Base-by-base conservation (phyloP, 139 green algal species). In the Chlamydomonas applanata region DNA sequence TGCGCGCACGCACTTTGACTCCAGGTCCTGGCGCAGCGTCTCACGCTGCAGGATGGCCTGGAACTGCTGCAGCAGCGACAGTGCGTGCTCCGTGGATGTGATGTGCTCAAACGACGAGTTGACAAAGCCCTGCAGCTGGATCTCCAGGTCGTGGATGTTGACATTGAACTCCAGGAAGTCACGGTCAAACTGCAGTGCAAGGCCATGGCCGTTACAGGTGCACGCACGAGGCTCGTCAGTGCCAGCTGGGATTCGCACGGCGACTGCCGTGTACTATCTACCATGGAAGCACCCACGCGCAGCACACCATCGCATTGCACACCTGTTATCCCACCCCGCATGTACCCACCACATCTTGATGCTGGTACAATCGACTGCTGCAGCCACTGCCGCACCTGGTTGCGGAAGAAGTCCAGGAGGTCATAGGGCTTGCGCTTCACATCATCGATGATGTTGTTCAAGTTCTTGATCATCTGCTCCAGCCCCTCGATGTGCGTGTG, bases 161-260 rank as follows among this genome's bases (percentile, higher is more conserved):
- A 98, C 93, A 67, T 96, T 94, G 82, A 98, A 97, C 83, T 98
- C 94, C 66, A 97, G 79, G 75, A 93, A 90, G 86, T 98, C 92
- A 29, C 92, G 81, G 82, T 98, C 94, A 79, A 96, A 97, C 77
- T 79, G 45, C 35, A 49, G 40, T 11, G n/a, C n/a, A n/a, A n/a
- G n/a, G n/a, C n/a, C n/a, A n/a, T n/a, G n/a, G n/a, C n/a, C n/a
- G n/a, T n/a, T n/a, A n/a, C n/a, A n/a, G n/a, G n/a, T n/a, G n/a
- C n/a, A n/a, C n/a, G n/a, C n/a, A n/a, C n/a, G n/a, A n/a, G n/a
- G n/a, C n/a, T n/a, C n/a, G n/a, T n/a, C n/a, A n/a, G n/a, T n/a
- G n/a, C n/a, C n/a, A n/a, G n/a, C n/a, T n/a, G n/a, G n/a, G n/a
- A n/a, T n/a, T n/a, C n/a, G n/a, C n/a, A n/a, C n/a, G n/a, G n/a